A percentile compares a stretch with the other conserved stretches of the same genome.
phyloP scores from a whole-genome alignment of 495 filamentous ascomycete species.

The Venustampulla echinocandica region DNA sequence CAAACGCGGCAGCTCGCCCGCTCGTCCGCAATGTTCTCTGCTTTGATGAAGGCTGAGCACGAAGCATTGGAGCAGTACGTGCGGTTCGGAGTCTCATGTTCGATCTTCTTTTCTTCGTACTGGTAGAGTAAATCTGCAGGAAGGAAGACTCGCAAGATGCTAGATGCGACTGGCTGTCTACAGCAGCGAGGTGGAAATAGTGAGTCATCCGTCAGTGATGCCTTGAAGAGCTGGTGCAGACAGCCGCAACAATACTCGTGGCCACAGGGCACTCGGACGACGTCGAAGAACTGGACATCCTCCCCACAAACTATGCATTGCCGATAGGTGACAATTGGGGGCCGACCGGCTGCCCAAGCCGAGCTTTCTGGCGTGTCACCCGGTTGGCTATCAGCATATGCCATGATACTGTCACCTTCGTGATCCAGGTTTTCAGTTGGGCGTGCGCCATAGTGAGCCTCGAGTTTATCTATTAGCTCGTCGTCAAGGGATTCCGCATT shows the following conservation, averaged over 20 bases:
- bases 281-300: constrained; percentile 5
- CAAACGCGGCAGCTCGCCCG: constrained; percentile 30
- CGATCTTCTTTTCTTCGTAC: constrained; percentile 22
- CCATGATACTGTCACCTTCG: not conserved
- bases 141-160: constrained; percentile 12
- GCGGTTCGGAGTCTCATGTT: constrained; percentile 21
- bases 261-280: constrained; percentile 11
- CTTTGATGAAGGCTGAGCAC: constrained; percentile 20
- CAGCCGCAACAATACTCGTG: constrained; percentile 19
- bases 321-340: not conserved
- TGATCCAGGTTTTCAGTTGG: not conserved
- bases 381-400: not conserved
- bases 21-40: constrained; percentile 8
- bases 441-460: constrained; percentile 14
- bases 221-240: constrained; percentile 12
- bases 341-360: constrained; percentile 6
- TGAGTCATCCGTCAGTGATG: constrained; percentile 14
- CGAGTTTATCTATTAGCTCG: constrained; percentile 16
- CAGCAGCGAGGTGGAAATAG: constrained; percentile 19
- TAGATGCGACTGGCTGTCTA: constrained; percentile 1
- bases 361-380: constrained; percentile 11
- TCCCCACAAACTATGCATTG: constrained; percentile 16
- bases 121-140: constrained; percentile 8
- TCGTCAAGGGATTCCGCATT: constrained; percentile 13
- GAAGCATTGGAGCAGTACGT: constrained; percentile 21